These are phyloP conservation scores for Chenopodium formosanum DNA, from an alignment of 148 eudicot species.

Conservation along the genomic window DNA sequence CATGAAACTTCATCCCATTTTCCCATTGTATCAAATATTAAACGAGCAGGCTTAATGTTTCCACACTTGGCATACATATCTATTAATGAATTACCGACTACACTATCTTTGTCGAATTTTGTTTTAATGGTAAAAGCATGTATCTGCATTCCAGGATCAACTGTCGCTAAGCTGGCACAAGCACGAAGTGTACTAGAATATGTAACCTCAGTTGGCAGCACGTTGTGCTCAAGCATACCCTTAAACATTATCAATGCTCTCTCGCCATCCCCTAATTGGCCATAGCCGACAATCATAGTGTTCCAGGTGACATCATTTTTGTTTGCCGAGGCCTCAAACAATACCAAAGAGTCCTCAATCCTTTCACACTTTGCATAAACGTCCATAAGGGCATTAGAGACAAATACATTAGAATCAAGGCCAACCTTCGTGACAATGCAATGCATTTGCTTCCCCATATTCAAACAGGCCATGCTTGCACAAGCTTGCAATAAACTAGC, in stretches of 20 bases:
- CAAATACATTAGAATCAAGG: conserved; percentile 55
- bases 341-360: conserved; percentile 50
- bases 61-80: conserved; percentile 96
- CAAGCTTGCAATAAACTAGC: conserved; percentile 86
- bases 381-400: conserved; percentile 78
- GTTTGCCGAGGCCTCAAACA: conserved; percentile 51
- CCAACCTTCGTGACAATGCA: conserved; percentile 58
- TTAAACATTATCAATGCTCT: conserved; percentile 58
- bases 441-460: conserved; percentile 66
- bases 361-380: conserved; percentile 83
- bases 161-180: conserved; percentile 64
- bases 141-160: conserved; percentile 68
- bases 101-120: conserved; percentile 45
- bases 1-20: conserved; percentile 72
- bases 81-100: conserved; percentile 69
- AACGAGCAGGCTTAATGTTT: conserved; percentile 66
- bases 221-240: conserved; percentile 54
- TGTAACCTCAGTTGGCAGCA: conserved; percentile 69
- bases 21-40: conserved; percentile 58
- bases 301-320: conserved; percentile 84
- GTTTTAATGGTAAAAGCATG: conserved; percentile 72
- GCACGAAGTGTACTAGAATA: conserved; percentile 79
- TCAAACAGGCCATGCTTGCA: conserved; percentile 37
- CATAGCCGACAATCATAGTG: conserved; percentile 77
- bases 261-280: conserved; percentile 59